Evolutionary conservation across 257 asterid species (phyloP), one percentile per base, ranked within the genome.

Genomic region (Solanum arcanum): DNA sequence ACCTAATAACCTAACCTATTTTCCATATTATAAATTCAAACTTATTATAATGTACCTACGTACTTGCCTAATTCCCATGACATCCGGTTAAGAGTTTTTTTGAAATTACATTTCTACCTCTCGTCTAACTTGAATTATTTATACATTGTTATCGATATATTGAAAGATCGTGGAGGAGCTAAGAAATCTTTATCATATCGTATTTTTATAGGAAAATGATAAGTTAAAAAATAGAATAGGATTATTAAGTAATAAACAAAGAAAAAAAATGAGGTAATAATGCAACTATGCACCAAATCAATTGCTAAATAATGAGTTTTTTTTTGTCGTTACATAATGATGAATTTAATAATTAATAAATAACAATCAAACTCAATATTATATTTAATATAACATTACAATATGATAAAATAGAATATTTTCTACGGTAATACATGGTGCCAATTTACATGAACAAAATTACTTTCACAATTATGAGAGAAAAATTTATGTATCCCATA

Each of bases 271-370:
- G 10, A 69, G 12, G 68, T 29, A 9, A 16, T 6, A n/a, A 70
- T 16, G 77, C n/a, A 16, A 69, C 5, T 12, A 2, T 12, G 5
- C 2, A 33, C 7, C 7, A 70, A 31, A 70, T 70, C 25, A 5
- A 31, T 9, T 0, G 1, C 35, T 68, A 69, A 7, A 29, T 31
- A 29, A 15, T 8, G 7, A 68, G 9, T 0, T 1, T 2, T 1
- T 27, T 70, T 31, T 70, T 27, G 1, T 27, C 5, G 5, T 66
- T 68, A 27, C 12, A 9, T 23, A 20, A 59, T 0, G 5, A 59
- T 59, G 66, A 21, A 59, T 59, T 59, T 59, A 59, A 33, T 0
- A 3, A 31, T 31, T 31, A 31, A 3, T 33, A 64, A 64, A 11
- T 64, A 64, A 64, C 14, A n/a, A 64, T 10, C 3, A 62, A 64